Conservation (phyloP, 148 eudicot genomes). For the Oxyria digyna region DNA sequence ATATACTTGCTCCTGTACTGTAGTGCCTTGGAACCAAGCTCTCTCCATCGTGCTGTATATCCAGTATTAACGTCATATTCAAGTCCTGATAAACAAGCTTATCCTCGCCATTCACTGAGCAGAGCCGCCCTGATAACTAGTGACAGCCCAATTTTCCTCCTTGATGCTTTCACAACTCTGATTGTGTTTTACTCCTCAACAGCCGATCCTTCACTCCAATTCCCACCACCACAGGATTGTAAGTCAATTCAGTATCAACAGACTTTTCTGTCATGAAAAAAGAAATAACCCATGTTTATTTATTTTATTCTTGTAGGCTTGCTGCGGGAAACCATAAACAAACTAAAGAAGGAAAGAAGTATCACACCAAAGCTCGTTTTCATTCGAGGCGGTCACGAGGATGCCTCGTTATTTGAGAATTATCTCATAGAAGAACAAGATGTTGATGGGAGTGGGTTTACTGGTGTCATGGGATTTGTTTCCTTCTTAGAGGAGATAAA, state of each 20-base stretch:
- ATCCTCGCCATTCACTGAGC: conserved; percentile 95
- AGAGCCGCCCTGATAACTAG: conserved; percentile 95
- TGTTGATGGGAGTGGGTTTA: conserved; percentile 76
- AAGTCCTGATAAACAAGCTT: conserved; percentile 80
- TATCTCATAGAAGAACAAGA: conserved; percentile 96
- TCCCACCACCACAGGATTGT: conserved; percentile 97
- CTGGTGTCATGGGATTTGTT: conserved; percentile 83
- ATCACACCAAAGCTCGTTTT: conserved; percentile 83
- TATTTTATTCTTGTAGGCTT: conserved; percentile 34
- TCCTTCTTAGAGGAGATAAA: conserved; percentile 87
- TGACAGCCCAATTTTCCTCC: conserved; percentile 91
- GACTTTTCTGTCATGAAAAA: neutral
- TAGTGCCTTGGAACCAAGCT: conserved; percentile 96
- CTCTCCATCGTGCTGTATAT: conserved; percentile 85
- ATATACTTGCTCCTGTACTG: conserved; percentile 30
- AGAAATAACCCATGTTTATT: neutral
- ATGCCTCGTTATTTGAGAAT: conserved; percentile 75
- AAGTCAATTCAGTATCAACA: conserved; percentile 21
- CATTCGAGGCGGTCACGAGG: conserved; percentile 83
- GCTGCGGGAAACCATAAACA: conserved; percentile 64
- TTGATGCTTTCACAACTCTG: conserved; percentile 82
- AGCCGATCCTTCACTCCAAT: conserved; percentile 82
- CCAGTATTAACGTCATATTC: conserved; percentile 74
- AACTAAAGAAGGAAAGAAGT: conserved; percentile 89
- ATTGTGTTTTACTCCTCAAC: conserved; percentile 89